Evolutionary conservation across 257 asterid species (phyloP).

Genomic region (Leonotis leonurus): DNA sequence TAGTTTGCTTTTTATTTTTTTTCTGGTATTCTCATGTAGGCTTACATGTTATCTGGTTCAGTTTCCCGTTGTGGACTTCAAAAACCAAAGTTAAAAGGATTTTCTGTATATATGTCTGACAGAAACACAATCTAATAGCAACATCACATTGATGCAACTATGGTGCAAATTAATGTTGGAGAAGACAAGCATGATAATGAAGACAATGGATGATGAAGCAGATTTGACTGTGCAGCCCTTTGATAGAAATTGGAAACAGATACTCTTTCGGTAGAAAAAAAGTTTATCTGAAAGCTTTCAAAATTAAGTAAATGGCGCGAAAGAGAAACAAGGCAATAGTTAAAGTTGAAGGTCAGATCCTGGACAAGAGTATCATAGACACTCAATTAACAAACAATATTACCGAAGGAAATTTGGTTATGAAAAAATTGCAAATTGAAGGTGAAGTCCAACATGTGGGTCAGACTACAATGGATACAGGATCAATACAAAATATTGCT

Average conservation of each 20-base stretch:
- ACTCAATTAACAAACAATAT: neutral
- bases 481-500: slow-evolving; percentile 2
- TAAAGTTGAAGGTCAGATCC: slow-evolving; percentile 7
- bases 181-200: no score
- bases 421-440: neutral
- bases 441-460: slow-evolving; percentile 2
- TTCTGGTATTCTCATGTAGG: no score
- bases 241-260: slow-evolving; percentile 19
- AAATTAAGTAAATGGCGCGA: slow-evolving; percentile 11
- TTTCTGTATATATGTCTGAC: no score
- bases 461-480: neutral
- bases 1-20: no score
- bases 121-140: no score
- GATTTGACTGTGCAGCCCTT: slow-evolving; percentile 9
- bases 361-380: neutral
- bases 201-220: no score
- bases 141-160: no score
- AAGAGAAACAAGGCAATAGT: slow-evolving; percentile 6
- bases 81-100: no score
- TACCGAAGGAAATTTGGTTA: slow-evolving; percentile 7
- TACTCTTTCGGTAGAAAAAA: slow-evolving; percentile 10
- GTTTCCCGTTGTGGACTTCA: no score
- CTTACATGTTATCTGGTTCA: no score
- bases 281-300: neutral
- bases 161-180: no score